Evolutionary conservation across 2,329 filamentous ascomycete genomes (phyloP), one percentile per base, ranked within the genome.

Genomic region (Aspergillus transmontanensis): DNA sequence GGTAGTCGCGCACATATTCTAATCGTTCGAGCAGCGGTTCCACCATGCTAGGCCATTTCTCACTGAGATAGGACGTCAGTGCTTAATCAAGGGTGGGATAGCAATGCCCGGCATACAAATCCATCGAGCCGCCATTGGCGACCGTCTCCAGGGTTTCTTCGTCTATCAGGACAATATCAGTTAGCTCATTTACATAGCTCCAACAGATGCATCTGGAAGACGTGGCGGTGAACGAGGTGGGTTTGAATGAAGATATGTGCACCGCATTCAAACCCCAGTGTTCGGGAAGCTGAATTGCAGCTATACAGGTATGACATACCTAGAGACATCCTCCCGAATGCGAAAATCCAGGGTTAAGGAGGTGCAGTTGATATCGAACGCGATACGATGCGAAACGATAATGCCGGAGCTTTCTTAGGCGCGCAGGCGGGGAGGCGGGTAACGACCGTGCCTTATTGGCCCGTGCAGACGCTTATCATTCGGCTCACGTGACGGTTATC

Each of bases 11-110:
- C 76, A 88, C 86, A 75, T 87, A 84, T 76, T 95, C 89, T 57
- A 94, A 83, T 71, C 89, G 87, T 64, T 86, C 80, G 58, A 94
- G 80, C 43, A 94, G 81, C 36, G 85, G 85, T 69, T 85, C 84
- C 56, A 92, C 83, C 70, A 93, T 83, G 62, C 79, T 79, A 39
- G 89, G 88, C 91, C 91, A 94, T 75, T 85, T 84, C 62, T 86
- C 83, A 72, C 91, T 93, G 76, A 66, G 71, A 66, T 51, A 63
- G 59, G 48, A 64, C 65, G 69, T 82, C 69, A 82, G 75, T 61
- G 66, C 19, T 36, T 28, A 21, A 43, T 45, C 10, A 19, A 9
- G 21, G n/a, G n/a, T 30, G 21, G n/a, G 28, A 6, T 21, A 9
- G 12, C 28, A 7, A 36, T 30, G 14, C 6, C 19, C 12, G 23